These are phyloP conservation scores for Heterobasidion irregulare DNA, from an alignment of 1,284 basidiomycete genomes.

Conservation along the genomic window DNA sequence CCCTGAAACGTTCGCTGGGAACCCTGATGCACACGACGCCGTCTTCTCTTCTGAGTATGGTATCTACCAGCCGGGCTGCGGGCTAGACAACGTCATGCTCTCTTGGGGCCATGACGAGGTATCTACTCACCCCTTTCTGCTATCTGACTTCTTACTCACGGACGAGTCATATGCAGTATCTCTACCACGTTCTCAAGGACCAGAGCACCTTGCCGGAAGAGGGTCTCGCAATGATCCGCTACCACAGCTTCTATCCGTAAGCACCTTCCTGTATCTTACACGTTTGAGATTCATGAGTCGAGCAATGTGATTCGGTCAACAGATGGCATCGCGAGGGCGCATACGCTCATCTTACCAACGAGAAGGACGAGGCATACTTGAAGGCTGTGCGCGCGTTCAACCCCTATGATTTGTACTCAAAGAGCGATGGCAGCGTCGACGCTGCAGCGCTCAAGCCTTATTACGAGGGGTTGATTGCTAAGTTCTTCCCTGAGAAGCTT, in stretches of 20 bases:
- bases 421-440: slow-evolving; percentile 67
- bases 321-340: slow-evolving; percentile 85
- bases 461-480: slow-evolving; percentile 74
- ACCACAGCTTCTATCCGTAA: slow-evolving; percentile 88
- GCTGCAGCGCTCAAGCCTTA: slow-evolving; percentile 68
- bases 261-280: slow-evolving; percentile 13
- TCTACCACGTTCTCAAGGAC: slow-evolving; percentile 71
- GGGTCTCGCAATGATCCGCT: slow-evolving; percentile 86
- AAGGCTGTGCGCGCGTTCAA: slow-evolving; percentile 75
- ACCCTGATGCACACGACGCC: slow-evolving; percentile 67
- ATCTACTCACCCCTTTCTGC: slow-evolving; percentile 8
- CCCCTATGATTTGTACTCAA: slow-evolving; percentile 89
- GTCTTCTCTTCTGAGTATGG: slow-evolving; percentile 78
- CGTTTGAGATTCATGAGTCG: background rate
- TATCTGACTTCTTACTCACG: background rate
- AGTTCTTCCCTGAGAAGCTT: slow-evolving; percentile 62
- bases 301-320: background rate
- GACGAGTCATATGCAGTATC: slow-evolving; percentile 38
- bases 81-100: slow-evolving; percentile 86
- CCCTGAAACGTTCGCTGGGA: slow-evolving; percentile 74
- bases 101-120: slow-evolving; percentile 90
- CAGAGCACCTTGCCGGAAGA: slow-evolving; percentile 77
- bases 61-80: slow-evolving; percentile 80
- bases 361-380: slow-evolving; percentile 53
- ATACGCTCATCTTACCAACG: slow-evolving; percentile 71